phyloP scores from a whole-genome alignment of 1,284 basidiomycete genomes.

The Austroboletus novae-zelandiae region DNA sequence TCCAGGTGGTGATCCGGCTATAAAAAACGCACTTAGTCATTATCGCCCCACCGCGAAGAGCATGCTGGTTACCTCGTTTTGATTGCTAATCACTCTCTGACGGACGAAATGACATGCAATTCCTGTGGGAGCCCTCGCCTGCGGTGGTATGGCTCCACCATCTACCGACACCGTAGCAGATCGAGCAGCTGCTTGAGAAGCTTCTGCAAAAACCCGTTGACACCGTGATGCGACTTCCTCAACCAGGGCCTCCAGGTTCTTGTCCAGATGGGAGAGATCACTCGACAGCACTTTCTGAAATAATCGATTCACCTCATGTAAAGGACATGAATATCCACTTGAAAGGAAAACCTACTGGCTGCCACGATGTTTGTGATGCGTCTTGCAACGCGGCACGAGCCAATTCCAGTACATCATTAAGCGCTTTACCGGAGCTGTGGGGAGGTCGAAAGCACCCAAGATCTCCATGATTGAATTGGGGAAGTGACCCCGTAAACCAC shows the following conservation, averaged over 20 bases:
- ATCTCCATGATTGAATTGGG: slow-evolving; percentile 55
- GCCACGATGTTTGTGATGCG: slow-evolving; percentile 41
- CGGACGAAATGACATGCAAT: slow-evolving; percentile 40
- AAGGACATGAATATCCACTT: slow-evolving; percentile 19
- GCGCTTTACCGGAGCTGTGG: slow-evolving; percentile 27
- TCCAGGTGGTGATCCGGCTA: slow-evolving; percentile 44
- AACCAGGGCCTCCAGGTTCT: slow-evolving; percentile 66
- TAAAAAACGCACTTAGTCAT: slow-evolving; percentile 27
- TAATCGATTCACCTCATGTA: slow-evolving; percentile 28
- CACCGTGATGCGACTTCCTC: slow-evolving; percentile 61
- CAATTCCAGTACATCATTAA: slow-evolving; percentile 45
- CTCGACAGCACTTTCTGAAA: slow-evolving; percentile 46
- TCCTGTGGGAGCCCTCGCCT: slow-evolving; percentile 26
- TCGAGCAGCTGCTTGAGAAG: slow-evolving; percentile 61
- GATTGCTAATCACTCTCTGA: slow-evolving; percentile 48
- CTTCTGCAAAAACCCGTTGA: slow-evolving; percentile 58
- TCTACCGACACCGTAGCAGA: slow-evolving; percentile 49
- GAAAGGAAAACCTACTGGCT: slow-evolving; percentile 39
- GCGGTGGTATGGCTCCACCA: slow-evolving; percentile 29
- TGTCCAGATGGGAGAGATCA: slow-evolving; percentile 58
- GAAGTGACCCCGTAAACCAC: slow-evolving; percentile 70
- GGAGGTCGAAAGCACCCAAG: slow-evolving; percentile 46
- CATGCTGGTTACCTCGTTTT: slow-evolving; percentile 46
- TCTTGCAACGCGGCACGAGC: slow-evolving; percentile 48
- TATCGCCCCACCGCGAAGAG: slow-evolving; percentile 26